Evolutionary conservation across 140 eudicot genomes (phyloP).

Genomic region (Anethum foeniculum): DNA sequence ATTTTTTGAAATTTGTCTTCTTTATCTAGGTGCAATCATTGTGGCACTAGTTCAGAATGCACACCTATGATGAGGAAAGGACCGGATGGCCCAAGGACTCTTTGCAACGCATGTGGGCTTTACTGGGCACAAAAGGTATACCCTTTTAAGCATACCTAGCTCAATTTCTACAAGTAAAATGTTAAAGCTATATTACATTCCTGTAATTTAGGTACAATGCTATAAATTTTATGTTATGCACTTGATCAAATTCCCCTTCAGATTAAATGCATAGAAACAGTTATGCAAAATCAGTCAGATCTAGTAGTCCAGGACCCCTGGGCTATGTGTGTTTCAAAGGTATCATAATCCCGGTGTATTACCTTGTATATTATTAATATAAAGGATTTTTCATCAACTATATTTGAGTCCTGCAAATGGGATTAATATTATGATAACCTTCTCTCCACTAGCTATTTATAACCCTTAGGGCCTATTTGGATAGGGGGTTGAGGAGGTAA

Average conservation of each 20-base stretch:
- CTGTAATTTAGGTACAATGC: neutral
- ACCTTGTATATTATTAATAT: neutral
- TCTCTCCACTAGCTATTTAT: neutral
- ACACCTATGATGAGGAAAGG: conserved; percentile 45
- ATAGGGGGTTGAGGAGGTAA: too few relatives aligned
- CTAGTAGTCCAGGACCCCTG: neutral
- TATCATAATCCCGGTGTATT: neutral
- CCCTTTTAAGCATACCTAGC: neutral
- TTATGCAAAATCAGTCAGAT: neutral
- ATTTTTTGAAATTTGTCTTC: neutral
- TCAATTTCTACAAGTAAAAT: neutral
- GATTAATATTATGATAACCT: neutral
- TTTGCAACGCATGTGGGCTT: conserved; percentile 44
- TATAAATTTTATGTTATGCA: neutral
- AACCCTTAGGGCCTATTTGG: neutral
- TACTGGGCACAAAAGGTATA: conserved; percentile 36
- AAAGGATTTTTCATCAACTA: neutral
- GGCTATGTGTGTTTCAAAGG: neutral
- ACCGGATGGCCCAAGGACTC: conserved; percentile 37
- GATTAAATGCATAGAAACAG: neutral
- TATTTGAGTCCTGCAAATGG: neutral
- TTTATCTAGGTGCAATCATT: conserved; percentile 25
- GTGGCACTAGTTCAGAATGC: conserved; percentile 25
- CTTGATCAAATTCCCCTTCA: neutral
- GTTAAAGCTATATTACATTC: neutral